Base-by-base conservation (phyloP, 345 rosid genomes). In the Citrus mangshanensis region DNA sequence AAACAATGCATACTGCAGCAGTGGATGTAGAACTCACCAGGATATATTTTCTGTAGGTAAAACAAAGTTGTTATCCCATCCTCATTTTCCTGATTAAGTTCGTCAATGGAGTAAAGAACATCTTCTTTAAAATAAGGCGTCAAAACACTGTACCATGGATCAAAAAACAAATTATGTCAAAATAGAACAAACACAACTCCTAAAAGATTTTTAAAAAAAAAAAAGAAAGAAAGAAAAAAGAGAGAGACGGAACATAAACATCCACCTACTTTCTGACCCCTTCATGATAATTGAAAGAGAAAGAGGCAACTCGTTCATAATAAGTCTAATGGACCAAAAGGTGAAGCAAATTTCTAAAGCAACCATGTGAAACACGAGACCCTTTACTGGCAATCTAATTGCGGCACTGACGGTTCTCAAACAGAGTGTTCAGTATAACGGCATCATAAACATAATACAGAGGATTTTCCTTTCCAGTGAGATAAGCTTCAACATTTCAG, bases 121-220 rank as follows among this genome's bases (percentile, higher is more conserved):
- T 86, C 91, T 85, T 97, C 99, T 74, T 86, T 87, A 89, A 91
- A 91, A 34, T 93, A 97, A 35, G 98, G 97, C 80, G 98, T 94
- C 90, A 97, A 87, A 80, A 97, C 98, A 84, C 99, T 97, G 70
- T 55, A 80, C n/a, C 46, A 81, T 60, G 79, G 61, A 77, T 79
- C 55, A 86, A 25, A 76, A 77, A 13, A 66, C 68, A 73, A 85
- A 72, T 25, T 24, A 66, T 30, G 82, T 87, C 78, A 82, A 77
- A 61, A n/a, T 28, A 74, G 46, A 72, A 77, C 58, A 37, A 24
- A 38, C 72, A 24, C 72, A 78, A 24, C 66, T 34, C 54, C 55
- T 66, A 32, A 63, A 64, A 49, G 51, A 2, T 9, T n/a, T n/a
- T n/a, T n/a, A n/a, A n/a, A n/a, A n/a, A n/a, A 25, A 46, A 64